Evolutionary conservation across 495 filamentous ascomycete species (phyloP), one percentile per base, ranked within the genome.

Genomic region (Neurospora hispaniola): DNA sequence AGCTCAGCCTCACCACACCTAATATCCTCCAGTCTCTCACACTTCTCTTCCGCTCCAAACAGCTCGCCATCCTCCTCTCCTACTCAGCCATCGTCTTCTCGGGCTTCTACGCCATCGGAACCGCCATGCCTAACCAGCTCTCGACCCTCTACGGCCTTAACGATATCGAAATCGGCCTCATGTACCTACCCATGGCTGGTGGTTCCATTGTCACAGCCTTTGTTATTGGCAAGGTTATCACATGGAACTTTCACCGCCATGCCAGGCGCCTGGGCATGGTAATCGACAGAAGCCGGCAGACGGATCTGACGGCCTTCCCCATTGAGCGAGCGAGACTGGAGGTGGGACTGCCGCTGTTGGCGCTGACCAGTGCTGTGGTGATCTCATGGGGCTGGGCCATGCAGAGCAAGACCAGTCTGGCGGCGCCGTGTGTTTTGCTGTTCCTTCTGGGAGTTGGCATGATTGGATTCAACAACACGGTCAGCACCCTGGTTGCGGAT

Each of bases 251-350:
- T 76, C 78, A 81, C 0, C 83, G 84, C 0, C 80, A 82, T 35
- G 85, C 87, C 39, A 59, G 71, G 27, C 76, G 75, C 1, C 76
- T 81, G 4, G 82, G 83, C 16, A 78, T 89, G n/a, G 76, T 83
- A 0, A 71, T 86, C 54, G 80, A 84, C 38, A 84, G 83, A 40
- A 83, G 79, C 23, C 82, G 82, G 2, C 80, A 84, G 71, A 80
- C 85, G 23, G 83, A 90, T 69, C 77, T 91, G 48, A 71, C 74
- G 0, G 78, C 81, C 14, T 92, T 92, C 46, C 90, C 90, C 3
- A 89, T 93, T 72, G 91, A 92, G 77, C 81, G 82, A 27, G 89
- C 90, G 0, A 83, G 90, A n/a, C 82, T 91, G 14, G 80, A 89
- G 73, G 82, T 89, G 69, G 84, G 86, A 7, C 75, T 89, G 48